Conservation (phyloP, 208 protist species). For the Acanthamoeba royreba region DNA sequence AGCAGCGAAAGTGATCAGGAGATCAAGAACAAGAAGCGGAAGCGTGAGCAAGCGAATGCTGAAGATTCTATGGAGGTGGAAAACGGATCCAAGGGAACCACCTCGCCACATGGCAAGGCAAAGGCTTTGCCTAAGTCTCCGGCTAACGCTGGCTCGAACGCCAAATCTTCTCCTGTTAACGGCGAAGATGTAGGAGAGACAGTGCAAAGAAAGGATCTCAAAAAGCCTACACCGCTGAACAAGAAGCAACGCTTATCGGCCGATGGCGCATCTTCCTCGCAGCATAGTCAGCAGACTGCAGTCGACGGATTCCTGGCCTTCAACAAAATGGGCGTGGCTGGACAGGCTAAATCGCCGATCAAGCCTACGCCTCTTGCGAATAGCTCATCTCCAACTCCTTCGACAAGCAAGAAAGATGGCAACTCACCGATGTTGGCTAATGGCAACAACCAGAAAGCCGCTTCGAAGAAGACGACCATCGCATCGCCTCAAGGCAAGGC, state of each 20-base stretch:
- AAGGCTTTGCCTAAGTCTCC: not conserved
- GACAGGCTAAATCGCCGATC: not conserved
- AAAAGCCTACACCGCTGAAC: not conserved
- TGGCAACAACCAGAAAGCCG: not conserved
- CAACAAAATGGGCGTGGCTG: not conserved
- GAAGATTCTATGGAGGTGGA: not conserved
- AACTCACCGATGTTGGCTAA: no score
- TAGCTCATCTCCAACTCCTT: no score
- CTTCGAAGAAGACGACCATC: not conserved
- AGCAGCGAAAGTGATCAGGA: not conserved
- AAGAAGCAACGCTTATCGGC: not conserved
- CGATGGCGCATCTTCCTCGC: not conserved
- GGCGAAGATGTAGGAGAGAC: not conserved
- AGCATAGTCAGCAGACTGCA: not conserved
- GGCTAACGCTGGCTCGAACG: not conserved
- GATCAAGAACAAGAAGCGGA: not conserved
- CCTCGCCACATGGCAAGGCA: not conserved
- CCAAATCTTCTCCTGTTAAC: not conserved
- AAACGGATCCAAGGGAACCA: not conserved
- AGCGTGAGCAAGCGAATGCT: not conserved
- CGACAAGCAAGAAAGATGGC: no score
- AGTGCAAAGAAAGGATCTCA: not conserved
- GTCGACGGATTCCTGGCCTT: not conserved
- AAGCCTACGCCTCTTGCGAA: not conserved
- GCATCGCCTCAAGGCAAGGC: not conserved